Evolutionary conservation across 257 asterid species (phyloP), one percentile per base, ranked within the genome.

Genomic region (Nicotiana otophora): DNA sequence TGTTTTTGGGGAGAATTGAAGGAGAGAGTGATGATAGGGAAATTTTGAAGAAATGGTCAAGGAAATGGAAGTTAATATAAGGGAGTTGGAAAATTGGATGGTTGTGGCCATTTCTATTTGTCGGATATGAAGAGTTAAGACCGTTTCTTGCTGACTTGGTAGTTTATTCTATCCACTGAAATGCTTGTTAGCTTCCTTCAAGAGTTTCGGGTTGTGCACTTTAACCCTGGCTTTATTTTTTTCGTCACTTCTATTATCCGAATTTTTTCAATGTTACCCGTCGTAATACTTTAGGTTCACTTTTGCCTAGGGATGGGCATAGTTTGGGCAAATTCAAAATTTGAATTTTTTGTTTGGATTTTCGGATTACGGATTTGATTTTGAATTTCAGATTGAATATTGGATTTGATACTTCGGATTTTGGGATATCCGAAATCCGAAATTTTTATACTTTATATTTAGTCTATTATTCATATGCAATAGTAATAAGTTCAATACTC

Each of bases 41-140:
- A 3, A 2, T 19, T 23, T 20, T 42, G 19, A 36, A n/a, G 57
- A 61, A 76, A 61, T 8, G 58, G 20, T 72, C 20, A 23, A 42
- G 7, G n/a, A 46, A 20, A 0, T 46, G 23, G 26, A 75, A 72
- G 33, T 51, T 66, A 26, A 75, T 51, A 51, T 14, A 51, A 46
- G 10, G 61, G 14, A 46, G 14, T 12, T 72, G 39, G n/a, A 72
- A 72, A 46, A 23, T 12, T 51, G 46, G 16, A 75, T 75, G 80
- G 80, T 51, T 75, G 63, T 51, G 80, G 63, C 63, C 80, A 75
- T 75, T 75, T 75, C 63, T 75, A 14, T 31, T 51, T 75, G 80
- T 26, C 16, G 63, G 46, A 26, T 75, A 33, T 75, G 63, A 75
- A 51, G 51, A 42, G 51, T 42, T 42, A 42, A 42, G 80, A 75